These are phyloP conservation scores for Solanum dulcamara DNA, from an alignment of 257 asterid species.

Conservation along the genomic window DNA sequence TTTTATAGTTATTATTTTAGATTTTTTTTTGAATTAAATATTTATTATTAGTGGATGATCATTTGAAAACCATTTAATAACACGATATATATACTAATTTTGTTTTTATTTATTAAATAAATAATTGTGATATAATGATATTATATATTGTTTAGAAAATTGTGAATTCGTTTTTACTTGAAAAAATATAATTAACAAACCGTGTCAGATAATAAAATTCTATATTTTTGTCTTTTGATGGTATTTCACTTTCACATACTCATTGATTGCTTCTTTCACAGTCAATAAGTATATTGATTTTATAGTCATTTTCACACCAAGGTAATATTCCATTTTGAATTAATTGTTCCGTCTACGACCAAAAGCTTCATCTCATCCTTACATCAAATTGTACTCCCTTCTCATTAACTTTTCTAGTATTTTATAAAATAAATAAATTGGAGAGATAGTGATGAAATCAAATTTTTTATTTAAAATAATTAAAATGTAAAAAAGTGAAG, in stretches of 20 bases:
- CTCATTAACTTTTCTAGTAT: neutral
- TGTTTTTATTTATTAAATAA: neutral
- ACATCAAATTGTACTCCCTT: neutral
- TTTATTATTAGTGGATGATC: too few relatives aligned
- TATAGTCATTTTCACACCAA: neutral
- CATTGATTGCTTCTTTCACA: neutral
- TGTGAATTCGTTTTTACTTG: neutral
- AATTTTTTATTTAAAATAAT: neutral
- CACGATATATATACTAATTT: too few relatives aligned
- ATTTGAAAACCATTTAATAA: too few relatives aligned
- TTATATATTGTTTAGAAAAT: neutral
- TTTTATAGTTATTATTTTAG: too few relatives aligned
- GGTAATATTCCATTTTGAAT: neutral
- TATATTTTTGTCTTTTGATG: neutral
- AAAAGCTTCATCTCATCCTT: neutral
- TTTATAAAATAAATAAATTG: neutral
- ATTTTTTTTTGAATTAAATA: too few relatives aligned
- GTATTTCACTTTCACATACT: neutral
- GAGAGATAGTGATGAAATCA: fast-evolving
- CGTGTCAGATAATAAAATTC: neutral
- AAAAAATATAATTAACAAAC: neutral
- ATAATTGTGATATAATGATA: neutral
- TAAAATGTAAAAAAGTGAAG: neutral
- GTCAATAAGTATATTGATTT: neutral
- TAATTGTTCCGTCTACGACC: neutral